These are phyloP conservation scores for Leccinum aurantiacum DNA, from an alignment of 768 basidiomycete genomes.

Conservation along the genomic window DNA sequence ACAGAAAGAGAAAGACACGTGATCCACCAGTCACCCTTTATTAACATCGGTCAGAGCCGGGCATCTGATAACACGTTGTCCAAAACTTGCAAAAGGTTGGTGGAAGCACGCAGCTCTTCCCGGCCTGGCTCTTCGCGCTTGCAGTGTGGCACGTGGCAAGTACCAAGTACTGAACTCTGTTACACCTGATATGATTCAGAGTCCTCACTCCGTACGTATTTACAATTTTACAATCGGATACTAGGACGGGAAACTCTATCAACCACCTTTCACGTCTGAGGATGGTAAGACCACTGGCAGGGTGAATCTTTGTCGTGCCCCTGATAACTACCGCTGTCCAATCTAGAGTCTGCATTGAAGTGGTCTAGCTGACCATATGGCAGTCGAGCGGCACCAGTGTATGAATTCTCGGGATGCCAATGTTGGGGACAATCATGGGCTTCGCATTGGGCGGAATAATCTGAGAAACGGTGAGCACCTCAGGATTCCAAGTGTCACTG, in stretches of 20 bases:
- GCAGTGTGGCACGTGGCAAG: no score
- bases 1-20: no score
- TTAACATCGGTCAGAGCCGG: no score
- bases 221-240: neutral
- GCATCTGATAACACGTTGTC: no score
- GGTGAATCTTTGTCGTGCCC: neutral
- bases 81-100: no score
- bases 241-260: neutral
- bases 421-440: neutral
- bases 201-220: neutral
- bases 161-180: no score
- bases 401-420: neutral
- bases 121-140: no score
- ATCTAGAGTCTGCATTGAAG: neutral
- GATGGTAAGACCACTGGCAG: neutral
- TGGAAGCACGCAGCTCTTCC: no score
- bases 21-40: no score
- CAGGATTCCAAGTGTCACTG: neutral
- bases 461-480: conserved; percentile 8
- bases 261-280: neutral
- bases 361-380: neutral
- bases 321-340: neutral
- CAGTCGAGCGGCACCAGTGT: neutral
- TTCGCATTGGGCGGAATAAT: neutral
- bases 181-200: no score